Evolutionary conservation across 768 basidiomycete genomes (phyloP), one percentile per base, ranked within the genome.

Genomic region (Chalciporus piperatus): DNA sequence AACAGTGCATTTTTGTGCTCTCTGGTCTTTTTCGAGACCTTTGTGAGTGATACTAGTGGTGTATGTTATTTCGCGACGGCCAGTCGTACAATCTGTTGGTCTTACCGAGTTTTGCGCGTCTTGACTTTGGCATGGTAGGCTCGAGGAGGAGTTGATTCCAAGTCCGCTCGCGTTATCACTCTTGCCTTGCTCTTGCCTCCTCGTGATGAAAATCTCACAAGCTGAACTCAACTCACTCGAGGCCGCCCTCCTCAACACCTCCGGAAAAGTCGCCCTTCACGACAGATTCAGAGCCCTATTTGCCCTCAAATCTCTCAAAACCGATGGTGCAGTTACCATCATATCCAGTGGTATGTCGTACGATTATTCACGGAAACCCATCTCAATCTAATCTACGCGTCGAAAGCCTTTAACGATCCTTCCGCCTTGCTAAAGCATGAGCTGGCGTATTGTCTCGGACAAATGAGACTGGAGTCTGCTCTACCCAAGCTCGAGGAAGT

Each of bases 381-480:
- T 44, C 51, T 2, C 39, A 16, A 25, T 51, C 49, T 19, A 1
- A 59, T 52, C 3, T 27, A 6, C 23, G 14, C 39, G 7, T 51
- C 59, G 6, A 54, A 60, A 95, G 95, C 88, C 23, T 92, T 99
- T 66, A 69, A 72, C 30, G 95, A 98, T 67, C 78, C 83, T 6
- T 97, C 93, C 39, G 90, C 93, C 9, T 69, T 99, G 52, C 78
- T 99, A 28, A 98, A 98, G 64, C 97, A 99, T 67, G 97, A 99
- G 64, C 79, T 99, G 2, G 97, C 97, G 1, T 99, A 98, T 68
- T 95, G 93, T 62, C 79, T 99, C 3, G 97, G 97, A 0, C 97
- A 99, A 71, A 88, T 95, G 71, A 85, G 85, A 59, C 78, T 78
- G 28, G 61, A 73, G 0, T 74, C 76, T 3, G 97, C 96, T 0